phyloP scores from a whole-genome alignment of 2,329 filamentous ascomycete genomes.

The Colletotrichum sp. region DNA sequence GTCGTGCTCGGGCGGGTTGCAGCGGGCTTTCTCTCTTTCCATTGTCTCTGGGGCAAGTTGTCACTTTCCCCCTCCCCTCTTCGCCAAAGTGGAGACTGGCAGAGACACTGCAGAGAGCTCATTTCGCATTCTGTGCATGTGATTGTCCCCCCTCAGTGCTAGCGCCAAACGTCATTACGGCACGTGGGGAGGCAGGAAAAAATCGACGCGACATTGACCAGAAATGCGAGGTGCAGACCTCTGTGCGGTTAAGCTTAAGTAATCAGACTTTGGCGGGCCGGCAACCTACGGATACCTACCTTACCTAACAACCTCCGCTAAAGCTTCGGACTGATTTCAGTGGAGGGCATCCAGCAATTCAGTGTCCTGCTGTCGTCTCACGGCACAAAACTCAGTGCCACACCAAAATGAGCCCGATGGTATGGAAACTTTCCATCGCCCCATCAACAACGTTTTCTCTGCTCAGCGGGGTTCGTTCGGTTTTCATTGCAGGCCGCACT shows the following conservation, averaged over 20 bases:
- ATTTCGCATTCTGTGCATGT: not conserved
- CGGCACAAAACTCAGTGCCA: not conserved
- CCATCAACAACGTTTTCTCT: not conserved
- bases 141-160: not conserved
- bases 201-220: not conserved
- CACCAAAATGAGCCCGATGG: not conserved
- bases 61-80: not conserved
- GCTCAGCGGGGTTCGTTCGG: not conserved
- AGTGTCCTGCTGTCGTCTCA: too few relatives aligned
- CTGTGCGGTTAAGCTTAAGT: constrained; percentile 2
- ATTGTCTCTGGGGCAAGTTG: not conserved
- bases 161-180: constrained; percentile 11
- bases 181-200: constrained; percentile 4
- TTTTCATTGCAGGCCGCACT: not conserved
- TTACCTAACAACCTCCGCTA: too few relatives aligned
- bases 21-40: not conserved
- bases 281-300: not conserved
- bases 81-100: not conserved
- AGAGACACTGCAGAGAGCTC: not conserved
- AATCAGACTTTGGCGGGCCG: constrained; percentile 1
- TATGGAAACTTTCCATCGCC: not conserved
- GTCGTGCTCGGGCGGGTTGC: not conserved
- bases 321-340: not conserved
- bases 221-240: not conserved
- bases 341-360: not conserved